These are phyloP conservation scores for Eryngium alpinum DNA, from an alignment of 140 eudicot species.

Conservation along the genomic window DNA sequence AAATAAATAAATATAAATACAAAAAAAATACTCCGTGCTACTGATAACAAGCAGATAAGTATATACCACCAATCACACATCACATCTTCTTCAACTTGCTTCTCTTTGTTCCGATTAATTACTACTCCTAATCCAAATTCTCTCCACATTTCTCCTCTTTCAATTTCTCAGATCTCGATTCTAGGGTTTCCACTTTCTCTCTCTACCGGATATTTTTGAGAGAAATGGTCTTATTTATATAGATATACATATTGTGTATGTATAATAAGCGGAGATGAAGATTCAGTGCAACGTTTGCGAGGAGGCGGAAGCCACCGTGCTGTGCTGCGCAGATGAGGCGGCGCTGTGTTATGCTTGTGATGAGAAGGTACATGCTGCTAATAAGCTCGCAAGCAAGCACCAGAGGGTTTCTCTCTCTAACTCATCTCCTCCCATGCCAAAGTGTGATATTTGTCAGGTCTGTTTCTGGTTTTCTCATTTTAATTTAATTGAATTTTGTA, in stretches of 20 bases:
- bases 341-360: constrained; percentile 67
- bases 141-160: too few relatives aligned
- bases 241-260: background rate
- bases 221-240: background rate
- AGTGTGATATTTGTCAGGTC: constrained; percentile 88
- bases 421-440: constrained; percentile 54
- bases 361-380: constrained; percentile 65
- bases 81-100: too few relatives aligned
- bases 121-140: too few relatives aligned
- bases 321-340: constrained; percentile 93
- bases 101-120: too few relatives aligned
- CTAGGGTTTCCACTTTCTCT: too few relatives aligned
- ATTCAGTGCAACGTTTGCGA: constrained; percentile 79
- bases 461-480: too few relatives aligned
- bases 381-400: constrained; percentile 75
- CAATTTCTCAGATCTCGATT: too few relatives aligned
- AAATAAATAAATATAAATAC: too few relatives aligned
- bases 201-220: background rate
- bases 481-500: too few relatives aligned
- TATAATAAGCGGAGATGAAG: constrained; percentile 37
- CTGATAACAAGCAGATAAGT: too few relatives aligned
- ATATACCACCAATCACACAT: too few relatives aligned
- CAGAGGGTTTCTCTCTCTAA: constrained; percentile 56
- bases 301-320: constrained; percentile 63
- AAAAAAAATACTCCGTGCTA: too few relatives aligned